Percentiles rank a stretch among this genome's conserved stretches.
These are phyloP conservation scores for Panus rudis DNA, from an alignment of 768 basidiomycete genomes.

Conservation along the genomic window DNA sequence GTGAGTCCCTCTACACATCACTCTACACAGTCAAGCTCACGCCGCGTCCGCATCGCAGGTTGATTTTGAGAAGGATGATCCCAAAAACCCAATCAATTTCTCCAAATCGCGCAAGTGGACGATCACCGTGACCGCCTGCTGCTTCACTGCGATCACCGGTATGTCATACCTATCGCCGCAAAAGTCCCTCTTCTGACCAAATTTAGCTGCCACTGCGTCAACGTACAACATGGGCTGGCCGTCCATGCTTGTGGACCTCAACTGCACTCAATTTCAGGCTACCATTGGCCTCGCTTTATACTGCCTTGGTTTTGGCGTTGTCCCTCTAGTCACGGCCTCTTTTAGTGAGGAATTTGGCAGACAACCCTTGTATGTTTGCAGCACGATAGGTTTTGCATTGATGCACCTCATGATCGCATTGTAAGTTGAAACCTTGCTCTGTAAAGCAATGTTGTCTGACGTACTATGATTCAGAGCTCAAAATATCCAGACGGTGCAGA, in stretches of 20 bases:
- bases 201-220: slow-evolving; percentile 41
- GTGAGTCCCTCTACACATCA: neutral
- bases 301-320: slow-evolving; percentile 52
- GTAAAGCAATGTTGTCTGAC: neutral
- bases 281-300: slow-evolving; percentile 38
- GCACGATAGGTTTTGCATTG: slow-evolving; percentile 39
- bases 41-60: slow-evolving; percentile 17
- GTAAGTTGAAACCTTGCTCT: slow-evolving; percentile 22
- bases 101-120: slow-evolving; percentile 25
- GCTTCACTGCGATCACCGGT: slow-evolving; percentile 44
- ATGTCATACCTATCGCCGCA: slow-evolving; percentile 11
- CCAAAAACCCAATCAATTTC: slow-evolving; percentile 27
- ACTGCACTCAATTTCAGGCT: slow-evolving; percentile 24
- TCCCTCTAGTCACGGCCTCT: slow-evolving; percentile 60
- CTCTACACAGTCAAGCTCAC: neutral
- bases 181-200: too few relatives aligned
- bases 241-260: slow-evolving; percentile 44
- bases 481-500: slow-evolving; percentile 54
- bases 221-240: slow-evolving; percentile 49
- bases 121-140: slow-evolving; percentile 40
- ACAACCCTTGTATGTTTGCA: slow-evolving; percentile 49
- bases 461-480: slow-evolving; percentile 23
- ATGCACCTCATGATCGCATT: slow-evolving; percentile 42
- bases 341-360: slow-evolving; percentile 72
- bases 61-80: slow-evolving; percentile 28